Evolutionary conservation across 1,284 basidiomycete genomes (phyloP).

Genomic region (Inonotus hispidus): DNA sequence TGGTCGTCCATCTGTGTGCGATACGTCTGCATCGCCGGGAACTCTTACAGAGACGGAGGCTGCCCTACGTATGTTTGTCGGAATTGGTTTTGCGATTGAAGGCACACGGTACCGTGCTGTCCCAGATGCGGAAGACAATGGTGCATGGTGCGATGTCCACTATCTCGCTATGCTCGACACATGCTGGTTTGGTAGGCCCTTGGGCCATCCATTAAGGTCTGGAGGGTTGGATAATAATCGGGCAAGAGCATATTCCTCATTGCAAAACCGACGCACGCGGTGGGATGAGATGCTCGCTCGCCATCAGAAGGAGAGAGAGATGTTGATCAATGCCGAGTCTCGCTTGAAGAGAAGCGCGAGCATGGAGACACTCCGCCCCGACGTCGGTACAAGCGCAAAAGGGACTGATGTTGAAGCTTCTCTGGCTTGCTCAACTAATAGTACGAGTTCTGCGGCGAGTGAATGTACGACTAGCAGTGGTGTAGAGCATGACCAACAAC

Average conservation of each 20-base stretch:
- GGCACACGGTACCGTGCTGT: slow-evolving; percentile 18
- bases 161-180: slow-evolving; percentile 21
- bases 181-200: slow-evolving; percentile 14
- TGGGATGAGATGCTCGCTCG: slow-evolving; percentile 23
- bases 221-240: background rate
- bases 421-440: background rate
- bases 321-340: slow-evolving; percentile 18
- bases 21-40: no score
- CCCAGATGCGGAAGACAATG: slow-evolving; percentile 1
- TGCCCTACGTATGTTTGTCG: slow-evolving; percentile 16
- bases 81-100: slow-evolving; percentile 19
- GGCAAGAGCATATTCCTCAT: background rate
- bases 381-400: background rate
- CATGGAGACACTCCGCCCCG: slow-evolving; percentile 15
- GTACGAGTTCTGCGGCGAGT: background rate
- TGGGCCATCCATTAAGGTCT: background rate
- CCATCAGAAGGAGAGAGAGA: slow-evolving; percentile 20
- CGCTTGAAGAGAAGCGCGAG: slow-evolving; percentile 11
- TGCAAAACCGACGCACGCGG: slow-evolving; percentile 5
- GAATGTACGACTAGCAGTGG: background rate
- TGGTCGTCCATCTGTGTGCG: background rate
- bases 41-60: slow-evolving; percentile 1
- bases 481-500: background rate
- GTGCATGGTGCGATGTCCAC: slow-evolving; percentile 18
- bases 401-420: background rate